Percentiles rank a stretch among this genome's conserved stretches.
These are phyloP conservation scores for Suillus brevipes DNA, from an alignment of 768 basidiomycete genomes.

Conservation along the genomic window DNA sequence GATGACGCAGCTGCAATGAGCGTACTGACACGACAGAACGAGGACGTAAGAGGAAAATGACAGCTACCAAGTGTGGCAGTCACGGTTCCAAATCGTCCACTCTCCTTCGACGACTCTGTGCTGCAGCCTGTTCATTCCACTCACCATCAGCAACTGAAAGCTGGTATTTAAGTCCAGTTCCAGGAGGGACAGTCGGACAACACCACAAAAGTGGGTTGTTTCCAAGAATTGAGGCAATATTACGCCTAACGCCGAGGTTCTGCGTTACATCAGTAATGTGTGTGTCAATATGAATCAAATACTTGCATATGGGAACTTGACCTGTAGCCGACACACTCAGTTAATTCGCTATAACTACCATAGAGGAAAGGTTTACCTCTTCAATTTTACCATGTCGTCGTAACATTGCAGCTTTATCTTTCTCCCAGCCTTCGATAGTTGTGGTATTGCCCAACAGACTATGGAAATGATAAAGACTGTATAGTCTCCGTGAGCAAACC, in stretches of 20 bases:
- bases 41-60: conserved; percentile 9
- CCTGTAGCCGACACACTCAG: conserved; percentile 36
- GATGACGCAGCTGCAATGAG: conserved; percentile 8
- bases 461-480: conserved; percentile 85
- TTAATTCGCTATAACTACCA: neutral
- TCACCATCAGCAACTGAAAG: conserved; percentile 73
- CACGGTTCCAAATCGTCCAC: conserved; percentile 9
- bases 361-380: conserved; percentile 47
- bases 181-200: conserved; percentile 66
- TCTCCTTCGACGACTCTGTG: conserved; percentile 15
- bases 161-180: conserved; percentile 77
- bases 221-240: conserved; percentile 80
- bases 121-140: conserved; percentile 51
- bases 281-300: neutral
- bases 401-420: conserved; percentile 88
- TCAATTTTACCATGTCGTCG: conserved; percentile 82
- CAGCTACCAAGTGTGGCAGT: conserved; percentile 5
- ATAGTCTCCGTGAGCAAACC: conserved; percentile 15
- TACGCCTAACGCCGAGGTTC: conserved; percentile 77
- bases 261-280: conserved; percentile 33
- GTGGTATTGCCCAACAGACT: conserved; percentile 79
- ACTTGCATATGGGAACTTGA: conserved; percentile 92
- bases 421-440: conserved; percentile 98
- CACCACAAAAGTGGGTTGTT: conserved; percentile 78
- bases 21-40: conserved; percentile 5